Percentiles rank a stretch among this genome's conserved stretches.
Evolutionary conservation across 208 protist genomes (phyloP).

Genomic region (Trypanosoma avium): DNA sequence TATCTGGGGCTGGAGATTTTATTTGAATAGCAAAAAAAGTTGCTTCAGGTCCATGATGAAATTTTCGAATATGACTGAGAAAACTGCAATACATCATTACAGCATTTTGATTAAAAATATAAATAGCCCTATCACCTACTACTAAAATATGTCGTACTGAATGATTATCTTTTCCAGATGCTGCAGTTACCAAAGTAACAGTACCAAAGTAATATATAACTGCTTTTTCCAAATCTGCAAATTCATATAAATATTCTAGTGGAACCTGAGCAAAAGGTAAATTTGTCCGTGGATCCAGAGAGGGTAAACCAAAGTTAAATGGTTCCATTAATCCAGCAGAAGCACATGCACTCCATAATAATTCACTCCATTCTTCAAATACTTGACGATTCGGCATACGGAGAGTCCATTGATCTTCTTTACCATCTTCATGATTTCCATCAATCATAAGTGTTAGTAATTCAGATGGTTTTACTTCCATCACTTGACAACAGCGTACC

Average conservation of each 20-base stretch:
- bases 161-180: background rate
- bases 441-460: conserved; percentile 20
- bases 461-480: conserved; percentile 19
- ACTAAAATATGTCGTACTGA: conserved; percentile 10
- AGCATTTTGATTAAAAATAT: conserved; percentile 18
- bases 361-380: conserved; percentile 26
- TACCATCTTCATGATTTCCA: conserved; percentile 21
- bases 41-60: conserved; percentile 14
- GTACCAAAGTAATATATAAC: conserved; percentile 22
- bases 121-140: conserved; percentile 24
- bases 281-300: conserved; percentile 15
- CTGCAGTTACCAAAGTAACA: conserved; percentile 5
- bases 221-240: conserved; percentile 20
- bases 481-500: conserved; percentile 14
- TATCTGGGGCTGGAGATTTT: conserved; percentile 16
- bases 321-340: conserved; percentile 26
- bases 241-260: conserved; percentile 23
- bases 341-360: conserved; percentile 12
- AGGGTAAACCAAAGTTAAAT: conserved; percentile 22
- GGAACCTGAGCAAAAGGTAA: conserved; percentile 25
- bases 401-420: conserved; percentile 24
- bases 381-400: conserved; percentile 16
- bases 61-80: conserved; percentile 19
- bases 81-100: conserved; percentile 11
- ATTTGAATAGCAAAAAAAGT: conserved; percentile 23